phyloP scores from a whole-genome alignment of 768 basidiomycete genomes.

The Suillus tomentosus region DNA sequence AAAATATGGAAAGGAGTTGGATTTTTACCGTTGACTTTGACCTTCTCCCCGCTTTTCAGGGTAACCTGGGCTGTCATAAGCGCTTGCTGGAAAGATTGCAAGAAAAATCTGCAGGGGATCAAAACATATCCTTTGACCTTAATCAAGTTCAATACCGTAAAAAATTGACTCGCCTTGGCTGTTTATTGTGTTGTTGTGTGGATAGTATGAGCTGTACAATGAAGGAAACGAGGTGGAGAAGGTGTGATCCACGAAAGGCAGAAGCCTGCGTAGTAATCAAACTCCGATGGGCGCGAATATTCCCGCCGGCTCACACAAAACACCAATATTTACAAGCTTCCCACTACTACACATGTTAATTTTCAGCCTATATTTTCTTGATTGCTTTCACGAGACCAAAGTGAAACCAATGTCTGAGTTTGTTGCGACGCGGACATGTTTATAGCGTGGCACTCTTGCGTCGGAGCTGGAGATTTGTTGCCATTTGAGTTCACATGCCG shows the following conservation, averaged over 20 bases:
- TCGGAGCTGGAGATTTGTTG: conserved; percentile 3
- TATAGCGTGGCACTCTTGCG: background rate
- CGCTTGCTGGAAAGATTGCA: conserved; percentile 19
- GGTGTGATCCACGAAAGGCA: conserved; percentile 33
- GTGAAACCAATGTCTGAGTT: background rate
- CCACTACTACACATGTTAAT: background rate
- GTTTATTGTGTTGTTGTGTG: conserved; percentile 24
- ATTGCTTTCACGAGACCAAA: background rate
- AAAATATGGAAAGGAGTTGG: conserved; percentile 17
- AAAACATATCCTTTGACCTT: conserved; percentile 8
- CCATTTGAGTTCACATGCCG: conserved; percentile 1
- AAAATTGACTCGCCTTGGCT: conserved; percentile 29
- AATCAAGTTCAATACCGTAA: background rate
- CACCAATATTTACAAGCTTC: background rate
- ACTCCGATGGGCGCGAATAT: conserved; percentile 40
- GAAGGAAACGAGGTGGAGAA: conserved; percentile 38
- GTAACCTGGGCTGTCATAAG: conserved; percentile 42
- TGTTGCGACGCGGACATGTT: background rate
- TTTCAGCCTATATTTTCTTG: background rate
- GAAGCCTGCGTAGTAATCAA: conserved; percentile 33
- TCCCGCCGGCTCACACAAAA: conserved; percentile 11
- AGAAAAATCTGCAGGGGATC: conserved; percentile 29
- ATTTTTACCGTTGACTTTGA: conserved; percentile 82
- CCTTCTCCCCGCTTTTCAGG: conserved; percentile 82
- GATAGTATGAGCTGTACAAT: conserved; percentile 28